These are phyloP conservation scores for Podosphaera xanthii DNA, from an alignment of 2,329 filamentous ascomycete species.

Conservation along the genomic window DNA sequence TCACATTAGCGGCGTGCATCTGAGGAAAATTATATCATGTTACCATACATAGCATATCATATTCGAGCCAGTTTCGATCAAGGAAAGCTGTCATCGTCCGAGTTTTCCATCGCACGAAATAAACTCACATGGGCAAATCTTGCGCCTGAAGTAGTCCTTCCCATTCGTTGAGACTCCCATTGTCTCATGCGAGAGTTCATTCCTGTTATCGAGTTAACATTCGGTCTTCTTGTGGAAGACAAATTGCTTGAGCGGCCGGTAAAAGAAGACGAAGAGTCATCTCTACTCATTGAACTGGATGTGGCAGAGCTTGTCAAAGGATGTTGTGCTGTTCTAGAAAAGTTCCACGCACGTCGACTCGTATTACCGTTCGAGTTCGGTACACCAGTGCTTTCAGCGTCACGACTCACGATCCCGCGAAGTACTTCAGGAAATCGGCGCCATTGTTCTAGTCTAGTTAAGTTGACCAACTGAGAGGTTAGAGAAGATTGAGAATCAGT, in stretches of 20 bases:
- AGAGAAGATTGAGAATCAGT: slow-evolving; percentile 16
- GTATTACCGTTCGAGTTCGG: neutral
- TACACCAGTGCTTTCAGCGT: slow-evolving; percentile 4
- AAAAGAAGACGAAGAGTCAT: neutral
- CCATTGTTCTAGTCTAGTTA: slow-evolving; percentile 34
- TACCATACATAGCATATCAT: no score
- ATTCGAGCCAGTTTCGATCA: neutral
- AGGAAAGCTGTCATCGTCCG: neutral
- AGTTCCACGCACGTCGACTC: neutral
- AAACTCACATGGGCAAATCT: neutral
- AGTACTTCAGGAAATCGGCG: slow-evolving; percentile 32
- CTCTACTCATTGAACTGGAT: neutral
- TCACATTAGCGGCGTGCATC: no score
- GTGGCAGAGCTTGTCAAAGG: neutral
- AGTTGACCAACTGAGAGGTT: slow-evolving; percentile 28
- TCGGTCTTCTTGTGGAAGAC: neutral
- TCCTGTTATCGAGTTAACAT: neutral
- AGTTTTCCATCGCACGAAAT: neutral
- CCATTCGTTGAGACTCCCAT: neutral
- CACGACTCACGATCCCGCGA: slow-evolving; percentile 25
- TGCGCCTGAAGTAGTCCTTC: neutral
- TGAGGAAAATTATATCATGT: no score
- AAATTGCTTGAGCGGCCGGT: neutral
- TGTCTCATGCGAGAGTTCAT: neutral
- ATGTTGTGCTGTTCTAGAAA: neutral